A percentile compares a stretch with the other conserved stretches of the same genome.
These are phyloP conservation scores for Gilbertella persicaria DNA, from an alignment of 371 early-diverging fungal genomes.

Conservation along the genomic window DNA sequence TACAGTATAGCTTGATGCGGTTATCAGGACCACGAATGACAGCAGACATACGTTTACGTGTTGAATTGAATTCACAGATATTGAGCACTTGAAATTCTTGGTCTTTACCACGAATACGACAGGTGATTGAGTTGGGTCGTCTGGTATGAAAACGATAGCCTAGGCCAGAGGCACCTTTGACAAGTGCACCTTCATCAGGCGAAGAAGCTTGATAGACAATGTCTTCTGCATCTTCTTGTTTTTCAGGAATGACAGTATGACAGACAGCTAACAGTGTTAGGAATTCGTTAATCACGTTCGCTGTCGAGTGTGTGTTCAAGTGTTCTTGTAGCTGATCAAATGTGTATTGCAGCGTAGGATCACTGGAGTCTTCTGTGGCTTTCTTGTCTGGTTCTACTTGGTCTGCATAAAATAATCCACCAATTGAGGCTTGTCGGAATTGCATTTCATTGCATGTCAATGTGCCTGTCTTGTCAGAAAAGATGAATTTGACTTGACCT, in stretches of 20 bases:
- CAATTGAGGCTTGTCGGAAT: constrained; percentile 84
- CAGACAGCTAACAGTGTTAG: constrained; percentile 88
- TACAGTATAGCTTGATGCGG: constrained; percentile 90
- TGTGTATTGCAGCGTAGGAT: constrained; percentile 64
- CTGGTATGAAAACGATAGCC: constrained; percentile 78
- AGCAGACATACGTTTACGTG: constrained; percentile 96
- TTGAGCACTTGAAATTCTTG: constrained; percentile 87
- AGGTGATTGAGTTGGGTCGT: constrained; percentile 85
- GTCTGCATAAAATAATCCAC: constrained; percentile 77
- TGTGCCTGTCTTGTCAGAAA: constrained; percentile 95
- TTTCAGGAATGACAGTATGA: constrained; percentile 97
- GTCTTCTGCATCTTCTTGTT: constrained; percentile 64
- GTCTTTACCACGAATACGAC: constrained; percentile 64
- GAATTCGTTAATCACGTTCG: constrained; percentile 73
- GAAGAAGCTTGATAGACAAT: constrained; percentile 88
- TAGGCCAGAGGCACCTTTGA: constrained; percentile 73
- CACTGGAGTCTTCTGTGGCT: constrained; percentile 68
- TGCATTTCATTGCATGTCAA: constrained; percentile 97
- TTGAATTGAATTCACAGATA: constrained; percentile 96
- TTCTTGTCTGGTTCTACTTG: constrained; percentile 75
- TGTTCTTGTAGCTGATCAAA: constrained; percentile 68
- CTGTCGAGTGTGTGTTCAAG: constrained; percentile 61
- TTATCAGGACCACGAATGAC: constrained; percentile 91
- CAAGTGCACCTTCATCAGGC: constrained; percentile 91
- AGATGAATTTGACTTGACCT: constrained; percentile 86